Percentiles rank a stretch among this genome's conserved stretches.
These are phyloP conservation scores for Carex parvula DNA, from an alignment of 176 grass and related monocot genomes.

Conservation along the genomic window DNA sequence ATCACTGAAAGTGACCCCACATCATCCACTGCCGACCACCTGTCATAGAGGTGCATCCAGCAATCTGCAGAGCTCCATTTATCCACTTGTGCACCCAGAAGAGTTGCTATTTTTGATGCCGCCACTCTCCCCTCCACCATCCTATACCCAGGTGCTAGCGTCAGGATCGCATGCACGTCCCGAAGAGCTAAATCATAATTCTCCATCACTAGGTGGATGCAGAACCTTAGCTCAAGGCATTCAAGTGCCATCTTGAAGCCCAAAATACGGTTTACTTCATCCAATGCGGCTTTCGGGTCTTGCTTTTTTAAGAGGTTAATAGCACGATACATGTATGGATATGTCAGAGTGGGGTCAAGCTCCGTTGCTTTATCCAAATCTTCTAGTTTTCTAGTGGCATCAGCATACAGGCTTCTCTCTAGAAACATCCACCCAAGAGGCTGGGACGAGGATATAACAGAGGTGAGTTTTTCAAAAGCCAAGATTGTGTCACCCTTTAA, in stretches of 20 bases:
- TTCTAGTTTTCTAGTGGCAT: slow-evolving; percentile 49
- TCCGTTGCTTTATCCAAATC: slow-evolving; percentile 82
- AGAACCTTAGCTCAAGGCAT: slow-evolving; percentile 79
- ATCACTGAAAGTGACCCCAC: slow-evolving; percentile 88
- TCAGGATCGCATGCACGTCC: slow-evolving; percentile 90
- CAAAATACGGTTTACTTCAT: slow-evolving; percentile 73
- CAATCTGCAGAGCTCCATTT: slow-evolving; percentile 88
- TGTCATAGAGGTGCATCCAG: slow-evolving; percentile 87
- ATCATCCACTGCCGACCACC: slow-evolving; percentile 90
- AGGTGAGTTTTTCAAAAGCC: slow-evolving; percentile 69
- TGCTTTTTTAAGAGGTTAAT: slow-evolving; percentile 78
- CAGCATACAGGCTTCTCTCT: slow-evolving; percentile 73
- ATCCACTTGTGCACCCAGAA: slow-evolving; percentile 73
- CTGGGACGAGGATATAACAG: slow-evolving; percentile 62
- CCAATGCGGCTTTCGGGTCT: slow-evolving; percentile 66
- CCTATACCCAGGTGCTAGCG: slow-evolving; percentile 60
- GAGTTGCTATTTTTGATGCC: slow-evolving; percentile 66
- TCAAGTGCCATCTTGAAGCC: slow-evolving; percentile 84
- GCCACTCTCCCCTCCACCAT: slow-evolving; percentile 86
- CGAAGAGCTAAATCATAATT: slow-evolving; percentile 72
- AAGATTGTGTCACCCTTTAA: slow-evolving; percentile 48
- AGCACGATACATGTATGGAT: slow-evolving; percentile 89
- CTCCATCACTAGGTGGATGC: slow-evolving; percentile 68
- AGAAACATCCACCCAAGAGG: slow-evolving; percentile 86
- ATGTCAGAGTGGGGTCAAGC: slow-evolving; percentile 80